Base-by-base conservation (phyloP, 2,329 filamentous ascomycete genomes). In the Helotiales sp. region DNA sequence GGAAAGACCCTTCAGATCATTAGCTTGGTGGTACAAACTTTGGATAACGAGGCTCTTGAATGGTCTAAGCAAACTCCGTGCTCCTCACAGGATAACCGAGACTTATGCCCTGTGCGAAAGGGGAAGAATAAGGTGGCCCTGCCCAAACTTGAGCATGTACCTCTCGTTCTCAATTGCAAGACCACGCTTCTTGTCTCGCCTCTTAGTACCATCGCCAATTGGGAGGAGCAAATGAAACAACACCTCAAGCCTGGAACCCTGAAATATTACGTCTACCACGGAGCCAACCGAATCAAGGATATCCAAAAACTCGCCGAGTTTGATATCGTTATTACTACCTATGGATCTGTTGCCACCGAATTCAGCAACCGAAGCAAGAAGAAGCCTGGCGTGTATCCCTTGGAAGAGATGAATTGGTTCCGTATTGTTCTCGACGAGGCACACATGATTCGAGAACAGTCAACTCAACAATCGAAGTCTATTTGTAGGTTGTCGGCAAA, bases 351-450 rank as follows among this genome's bases (percentile, higher is more conserved):
- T 24, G 89, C 92, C 0, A 92, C 91, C 68, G 95, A 98, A 76
- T 86, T 93, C 17, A 87, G 85, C 52, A 83, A 86, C 26, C 87
- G 90, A 30, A 85, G 83, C 64, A 87, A 88, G 66, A 81, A 83
- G 34, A 91, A 89, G 74, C 81, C 82, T 15, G 88, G 87, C 1
- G 70, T 80, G 6, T 88, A 84, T 71, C 91, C 93, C 0, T 80
- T 97, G 43, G 87, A 90, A 63, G 89, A 91, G 72, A 87, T 97
- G 67, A 92, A 93, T 68, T 97, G 94, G 92, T 97, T 97, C 77
- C 91, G 95, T 22, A 91, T 98, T 63, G 93, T 97, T 0, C 85
- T 98, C 1, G 95, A 98, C 71, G 95, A 99, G 79, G 96, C 94
- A 0, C 96, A 99, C 77, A 92, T 92, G 79, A 98, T 99, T 71